Evolutionary conservation across 2,329 filamentous ascomycete genomes (phyloP), one percentile per base, ranked within the genome.

Genomic region (Fusarium multiceps): DNA sequence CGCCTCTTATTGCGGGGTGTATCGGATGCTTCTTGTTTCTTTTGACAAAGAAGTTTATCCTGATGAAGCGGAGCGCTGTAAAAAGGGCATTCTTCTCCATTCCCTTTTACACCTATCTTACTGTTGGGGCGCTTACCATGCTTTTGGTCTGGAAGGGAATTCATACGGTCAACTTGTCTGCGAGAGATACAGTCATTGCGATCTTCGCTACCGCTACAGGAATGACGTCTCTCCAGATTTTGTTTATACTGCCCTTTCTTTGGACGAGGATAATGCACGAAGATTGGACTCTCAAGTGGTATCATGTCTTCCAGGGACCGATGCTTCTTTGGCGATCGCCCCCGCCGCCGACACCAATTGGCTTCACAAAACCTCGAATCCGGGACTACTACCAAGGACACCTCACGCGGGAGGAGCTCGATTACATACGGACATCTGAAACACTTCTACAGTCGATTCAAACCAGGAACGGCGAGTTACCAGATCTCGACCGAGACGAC

Each of bases 201-300:
- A 81, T 85, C 41, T 78, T 88, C 48, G 80, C 80, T 40, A 80
- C 83, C 16, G 82, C 83, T 30, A 76, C 74, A 3, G 84, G 78
- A 28, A 80, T 83, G 6, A 78, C 80, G 1, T 51, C 82, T 5
- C 69, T 88, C 12, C 77, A 84, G 28, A 74, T 75, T 49, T 60
- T 83, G 46, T 88, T 88, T 72, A 78, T 88, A 62, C 78, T 88
- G 8, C 86, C 87, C 3, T 88, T 82, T 64, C 77, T 88, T 28
- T 82, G 86, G 76, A 80, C 82, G 32, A 81, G 82, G 27, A 81
- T 88, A 20, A 77, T 87, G 66, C 78, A 80, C 49, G 82, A 86
- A 42, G 86, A 88, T 70, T 86, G 84, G 81, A 81, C 82, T 18
- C 73, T 88, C 9, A 83, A 80, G 60, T 81, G 81, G 78, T 86